These are phyloP conservation scores for Puccinia triticina DNA, from an alignment of 1,284 basidiomycete species.

Conservation along the genomic window DNA sequence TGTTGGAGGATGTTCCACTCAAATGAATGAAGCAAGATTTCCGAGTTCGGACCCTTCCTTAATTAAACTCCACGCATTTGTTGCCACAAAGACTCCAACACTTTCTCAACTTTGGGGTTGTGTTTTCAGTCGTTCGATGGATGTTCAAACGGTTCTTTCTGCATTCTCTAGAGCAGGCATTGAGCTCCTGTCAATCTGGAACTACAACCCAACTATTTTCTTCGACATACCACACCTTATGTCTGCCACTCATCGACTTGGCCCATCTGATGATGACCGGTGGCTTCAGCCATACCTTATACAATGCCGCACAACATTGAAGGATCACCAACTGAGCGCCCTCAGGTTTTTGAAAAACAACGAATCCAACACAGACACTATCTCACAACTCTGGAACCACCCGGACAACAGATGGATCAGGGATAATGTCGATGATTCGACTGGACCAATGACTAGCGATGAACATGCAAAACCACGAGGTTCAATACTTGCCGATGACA, in stretches of 20 bases:
- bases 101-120: background rate
- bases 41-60: background rate
- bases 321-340: no score
- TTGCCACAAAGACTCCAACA: background rate
- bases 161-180: no score
- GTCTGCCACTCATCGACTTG: background rate
- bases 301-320: no score
- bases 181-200: no score
- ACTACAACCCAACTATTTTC: background rate
- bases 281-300: no score
- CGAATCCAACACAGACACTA: no score
- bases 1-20: background rate
- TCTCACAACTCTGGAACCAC: no score
- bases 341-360: no score
- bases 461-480: background rate
- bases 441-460: no score
- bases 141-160: background rate
- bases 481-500: conserved; percentile 3
- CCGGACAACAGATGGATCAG: no score
- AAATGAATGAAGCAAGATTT: background rate
- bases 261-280: no score
- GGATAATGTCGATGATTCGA: no score
- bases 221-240: background rate
- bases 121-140: background rate
- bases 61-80: background rate